These are phyloP conservation scores for Beauveria australis DNA, from an alignment of 2,329 filamentous ascomycete genomes.

Conservation along the genomic window DNA sequence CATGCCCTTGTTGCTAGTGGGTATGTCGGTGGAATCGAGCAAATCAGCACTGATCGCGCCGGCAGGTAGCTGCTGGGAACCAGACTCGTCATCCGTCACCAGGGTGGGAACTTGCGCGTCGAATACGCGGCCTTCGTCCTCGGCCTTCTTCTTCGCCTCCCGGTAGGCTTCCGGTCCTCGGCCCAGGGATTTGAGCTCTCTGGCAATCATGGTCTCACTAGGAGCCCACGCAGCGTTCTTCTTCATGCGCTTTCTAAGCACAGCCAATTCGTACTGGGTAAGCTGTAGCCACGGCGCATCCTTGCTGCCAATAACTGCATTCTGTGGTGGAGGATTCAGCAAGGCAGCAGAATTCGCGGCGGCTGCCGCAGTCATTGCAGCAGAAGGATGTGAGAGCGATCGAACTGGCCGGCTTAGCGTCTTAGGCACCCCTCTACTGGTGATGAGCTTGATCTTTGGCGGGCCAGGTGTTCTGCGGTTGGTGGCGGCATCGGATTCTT, in stretches of 20 bases:
- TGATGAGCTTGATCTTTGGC: slow-evolving; percentile 44
- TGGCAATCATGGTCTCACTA: slow-evolving; percentile 76
- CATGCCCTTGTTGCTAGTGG: slow-evolving; percentile 64
- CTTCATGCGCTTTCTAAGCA: slow-evolving; percentile 78
- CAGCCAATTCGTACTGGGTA: slow-evolving; percentile 56
- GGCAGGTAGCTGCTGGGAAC: slow-evolving; percentile 44
- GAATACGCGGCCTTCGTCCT: slow-evolving; percentile 57
- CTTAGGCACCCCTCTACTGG: slow-evolving; percentile 31
- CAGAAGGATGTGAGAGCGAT: slow-evolving; percentile 26
- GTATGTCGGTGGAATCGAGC: slow-evolving; percentile 51
- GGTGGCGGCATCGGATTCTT: slow-evolving; percentile 35
- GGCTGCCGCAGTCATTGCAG: slow-evolving; percentile 29
- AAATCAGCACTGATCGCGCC: slow-evolving; percentile 52
- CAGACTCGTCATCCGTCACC: slow-evolving; percentile 40
- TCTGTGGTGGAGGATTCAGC: slow-evolving; percentile 50
- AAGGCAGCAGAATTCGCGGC: slow-evolving; percentile 33
- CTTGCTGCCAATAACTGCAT: slow-evolving; percentile 48
- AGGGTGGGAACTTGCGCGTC: slow-evolving; percentile 30
- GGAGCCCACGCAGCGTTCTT: slow-evolving; percentile 83
- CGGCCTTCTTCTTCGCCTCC: slow-evolving; percentile 55
- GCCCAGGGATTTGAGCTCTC: slow-evolving; percentile 64
- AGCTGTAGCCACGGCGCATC: slow-evolving; percentile 60
- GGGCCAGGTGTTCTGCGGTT: slow-evolving; percentile 28
- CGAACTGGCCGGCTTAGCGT: slow-evolving; percentile 32
- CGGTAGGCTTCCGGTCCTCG: slow-evolving; percentile 57